Conservation (phyloP, 305 asterid genomes). For the Fraxinus velutina region DNA sequence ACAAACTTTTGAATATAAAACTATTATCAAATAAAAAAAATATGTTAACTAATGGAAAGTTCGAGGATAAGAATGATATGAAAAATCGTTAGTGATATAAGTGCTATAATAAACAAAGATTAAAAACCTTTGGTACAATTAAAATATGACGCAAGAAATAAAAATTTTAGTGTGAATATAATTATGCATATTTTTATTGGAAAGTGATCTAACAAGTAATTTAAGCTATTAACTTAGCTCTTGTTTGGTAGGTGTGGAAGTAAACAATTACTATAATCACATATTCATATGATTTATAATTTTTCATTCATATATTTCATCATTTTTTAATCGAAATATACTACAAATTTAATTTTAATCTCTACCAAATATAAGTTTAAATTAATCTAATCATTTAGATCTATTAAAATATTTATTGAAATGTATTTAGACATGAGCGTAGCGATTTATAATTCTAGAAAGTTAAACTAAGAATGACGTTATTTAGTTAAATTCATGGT, state of each 20-base stretch:
- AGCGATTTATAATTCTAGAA: neutral
- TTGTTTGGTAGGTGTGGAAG: neutral
- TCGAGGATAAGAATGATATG: neutral
- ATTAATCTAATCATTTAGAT: neutral
- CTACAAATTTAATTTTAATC: no score
- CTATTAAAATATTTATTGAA: neutral
- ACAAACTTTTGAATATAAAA: no score
- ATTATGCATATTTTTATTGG: neutral
- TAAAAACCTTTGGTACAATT: no score
- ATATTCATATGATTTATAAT: no score
- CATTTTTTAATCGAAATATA: no score
- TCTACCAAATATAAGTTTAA: neutral
- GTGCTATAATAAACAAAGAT: neutral
- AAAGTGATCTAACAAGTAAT: neutral
- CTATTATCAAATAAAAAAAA: neutral
- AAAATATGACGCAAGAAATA: neutral
- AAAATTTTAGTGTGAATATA: no score
- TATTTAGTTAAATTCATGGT: neutral
- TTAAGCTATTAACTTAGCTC: neutral
- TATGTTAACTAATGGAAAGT: neutral
- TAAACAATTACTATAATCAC: neutral
- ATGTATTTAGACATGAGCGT: neutral
- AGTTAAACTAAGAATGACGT: neutral
- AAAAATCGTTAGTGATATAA: no score
- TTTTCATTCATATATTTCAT: no score